Evolutionary conservation across 176 grass and related monocot species (phyloP).

Genomic region (Avena sativa): DNA sequence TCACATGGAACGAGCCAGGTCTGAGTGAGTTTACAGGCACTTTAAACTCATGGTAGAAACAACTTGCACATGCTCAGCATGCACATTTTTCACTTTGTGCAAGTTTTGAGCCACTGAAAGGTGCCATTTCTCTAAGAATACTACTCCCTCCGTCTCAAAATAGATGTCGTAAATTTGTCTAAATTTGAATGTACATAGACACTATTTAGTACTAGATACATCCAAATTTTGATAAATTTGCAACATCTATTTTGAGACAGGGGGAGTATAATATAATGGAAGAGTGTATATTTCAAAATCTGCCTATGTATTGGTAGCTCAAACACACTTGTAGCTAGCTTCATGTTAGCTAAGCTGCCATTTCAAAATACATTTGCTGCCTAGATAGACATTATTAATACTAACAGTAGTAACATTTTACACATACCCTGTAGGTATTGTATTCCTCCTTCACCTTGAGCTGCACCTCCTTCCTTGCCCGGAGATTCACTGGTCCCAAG

Average conservation of each 20-base stretch:
- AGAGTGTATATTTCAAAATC: background rate
- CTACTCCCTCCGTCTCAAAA: background rate
- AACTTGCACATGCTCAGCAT: slow-evolving; percentile 13
- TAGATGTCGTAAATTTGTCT: too few species aligned
- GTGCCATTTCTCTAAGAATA: background rate
- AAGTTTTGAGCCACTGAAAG: background rate
- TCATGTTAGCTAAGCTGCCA: background rate
- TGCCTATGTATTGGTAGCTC: background rate
- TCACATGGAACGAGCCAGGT: too few species aligned
- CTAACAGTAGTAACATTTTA: slow-evolving; percentile 7
- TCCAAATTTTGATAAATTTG: too few species aligned
- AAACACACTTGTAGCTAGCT: slow-evolving; percentile 6
- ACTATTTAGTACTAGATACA: too few species aligned
- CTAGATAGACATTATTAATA: slow-evolving; percentile 2
- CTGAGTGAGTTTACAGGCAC: too few species aligned
- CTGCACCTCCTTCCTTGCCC: slow-evolving; percentile 92
- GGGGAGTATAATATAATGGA: background rate
- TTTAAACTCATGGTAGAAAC: background rate
- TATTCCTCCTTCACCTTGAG: slow-evolving; percentile 99
- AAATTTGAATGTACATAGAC: too few species aligned
- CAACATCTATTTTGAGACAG: too few species aligned
- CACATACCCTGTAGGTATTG: slow-evolving; percentile 92
- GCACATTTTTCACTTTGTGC: background rate
- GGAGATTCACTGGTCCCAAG: slow-evolving; percentile 89
- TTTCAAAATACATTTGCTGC: background rate